phyloP scores from a whole-genome alignment of 108 stramenopile species.

The Nitzschia putrida region DNA sequence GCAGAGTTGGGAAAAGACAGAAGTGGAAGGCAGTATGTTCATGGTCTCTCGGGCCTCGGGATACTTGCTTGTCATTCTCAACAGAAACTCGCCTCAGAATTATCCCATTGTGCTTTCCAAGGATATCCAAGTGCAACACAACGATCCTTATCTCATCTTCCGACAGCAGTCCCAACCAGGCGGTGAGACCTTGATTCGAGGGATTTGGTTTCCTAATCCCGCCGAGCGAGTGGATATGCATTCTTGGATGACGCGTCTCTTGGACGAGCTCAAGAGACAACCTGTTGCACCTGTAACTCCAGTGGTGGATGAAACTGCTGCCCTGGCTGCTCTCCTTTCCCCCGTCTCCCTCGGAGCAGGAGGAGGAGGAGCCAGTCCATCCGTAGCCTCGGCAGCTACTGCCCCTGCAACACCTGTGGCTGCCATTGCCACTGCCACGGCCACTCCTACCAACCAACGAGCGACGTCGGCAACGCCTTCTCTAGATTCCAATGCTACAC shows the following conservation, averaged over 20 bases:
- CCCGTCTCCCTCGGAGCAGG: background rate
- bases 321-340: slow-evolving; percentile 7
- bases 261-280: slow-evolving; percentile 30
- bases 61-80: slow-evolving; percentile 56
- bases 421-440: background rate
- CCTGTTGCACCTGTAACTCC: background rate
- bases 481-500: background rate
- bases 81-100: slow-evolving; percentile 71
- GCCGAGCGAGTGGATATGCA: slow-evolving; percentile 60
- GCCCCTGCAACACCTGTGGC: background rate
- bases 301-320: slow-evolving; percentile 9
- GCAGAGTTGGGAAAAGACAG: slow-evolving; percentile 62
- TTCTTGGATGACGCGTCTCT: slow-evolving; percentile 43
- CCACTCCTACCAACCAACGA: background rate
- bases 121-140: slow-evolving; percentile 72
- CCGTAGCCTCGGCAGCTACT: background rate
- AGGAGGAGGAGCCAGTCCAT: background rate
- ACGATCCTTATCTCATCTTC: slow-evolving; percentile 78
- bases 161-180: slow-evolving; percentile 15
- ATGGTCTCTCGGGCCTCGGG: slow-evolving; percentile 38
- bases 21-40: slow-evolving; percentile 75
- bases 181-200: slow-evolving; percentile 48
- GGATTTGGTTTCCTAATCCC: slow-evolving; percentile 79
- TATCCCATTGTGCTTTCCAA: slow-evolving; percentile 43
- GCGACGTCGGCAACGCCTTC: background rate